phyloP scores from a whole-genome alignment of 225 moss, liverwort and hornwort genomes.

The Sphagnum contortum region DNA sequence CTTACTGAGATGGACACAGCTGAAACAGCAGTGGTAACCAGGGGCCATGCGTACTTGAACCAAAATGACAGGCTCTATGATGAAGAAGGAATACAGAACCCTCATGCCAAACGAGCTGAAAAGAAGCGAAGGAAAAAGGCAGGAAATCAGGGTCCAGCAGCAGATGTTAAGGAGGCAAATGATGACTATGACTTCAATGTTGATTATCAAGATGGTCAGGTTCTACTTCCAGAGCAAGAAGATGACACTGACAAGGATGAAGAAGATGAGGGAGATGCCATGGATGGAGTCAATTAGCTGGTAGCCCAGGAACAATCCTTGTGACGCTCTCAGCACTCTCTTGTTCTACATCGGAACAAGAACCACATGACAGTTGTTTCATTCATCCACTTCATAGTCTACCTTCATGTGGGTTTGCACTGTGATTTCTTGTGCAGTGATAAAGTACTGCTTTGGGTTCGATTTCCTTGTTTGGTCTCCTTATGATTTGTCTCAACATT shows the following conservation, averaged over 20 bases:
- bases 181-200: conserved; percentile 30
- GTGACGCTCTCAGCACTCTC: no score
- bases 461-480: no score
- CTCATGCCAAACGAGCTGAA: conserved; percentile 45
- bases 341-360: no score
- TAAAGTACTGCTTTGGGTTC: no score
- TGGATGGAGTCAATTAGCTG: conserved; percentile 41
- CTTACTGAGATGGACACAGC: conserved; percentile 36
- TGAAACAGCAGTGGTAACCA: conserved; percentile 26
- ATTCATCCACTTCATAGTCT: no score
- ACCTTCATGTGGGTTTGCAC: no score
- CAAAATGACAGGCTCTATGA: conserved; percentile 63
- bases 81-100: conserved; percentile 54
- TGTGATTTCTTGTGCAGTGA: no score
- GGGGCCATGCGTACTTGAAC: conserved; percentile 42
- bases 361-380: no score
- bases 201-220: conserved; percentile 8
- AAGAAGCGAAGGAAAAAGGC: conserved; percentile 53
- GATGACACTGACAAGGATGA: conserved; percentile 5
- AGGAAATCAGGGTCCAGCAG: conserved; percentile 19
- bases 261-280: conserved; percentile 12
- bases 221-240: background rate
- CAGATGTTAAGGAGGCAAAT: conserved; percentile 9
- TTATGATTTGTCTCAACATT: no score
- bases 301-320: background rate